Conservation (phyloP, 2,329 filamentous ascomycete species). For the Pseudocercospora ulei region DNA sequence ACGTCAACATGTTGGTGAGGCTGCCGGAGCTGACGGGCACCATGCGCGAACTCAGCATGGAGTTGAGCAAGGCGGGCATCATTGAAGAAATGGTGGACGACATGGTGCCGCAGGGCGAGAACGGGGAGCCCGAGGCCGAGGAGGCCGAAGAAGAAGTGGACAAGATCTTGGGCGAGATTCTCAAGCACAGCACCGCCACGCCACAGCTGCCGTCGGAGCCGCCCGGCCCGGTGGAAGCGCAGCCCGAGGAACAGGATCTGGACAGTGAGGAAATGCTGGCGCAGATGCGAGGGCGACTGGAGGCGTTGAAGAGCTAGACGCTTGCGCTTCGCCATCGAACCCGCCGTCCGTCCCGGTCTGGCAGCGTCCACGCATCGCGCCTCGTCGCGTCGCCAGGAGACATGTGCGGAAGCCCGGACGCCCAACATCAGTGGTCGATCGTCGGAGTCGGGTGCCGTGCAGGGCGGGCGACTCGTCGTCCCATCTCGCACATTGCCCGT, state of each 20-base stretch:
- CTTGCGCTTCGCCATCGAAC: no score
- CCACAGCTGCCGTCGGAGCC: conserved; percentile 43
- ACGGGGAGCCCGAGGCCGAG: conserved; percentile 61
- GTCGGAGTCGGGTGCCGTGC: no score
- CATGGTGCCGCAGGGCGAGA: conserved; percentile 62
- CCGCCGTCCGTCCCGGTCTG: no score
- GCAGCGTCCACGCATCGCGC: no score
- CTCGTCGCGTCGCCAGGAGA: no score
- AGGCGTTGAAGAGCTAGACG: conserved; percentile 78
- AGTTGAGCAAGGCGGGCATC: conserved; percentile 88
- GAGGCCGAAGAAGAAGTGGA: conserved; percentile 78
- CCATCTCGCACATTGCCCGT: no score
- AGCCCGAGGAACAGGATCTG: conserved; percentile 55
- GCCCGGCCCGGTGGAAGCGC: conserved; percentile 45
- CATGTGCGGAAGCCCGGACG: no score
- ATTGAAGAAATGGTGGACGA: conserved; percentile 97
- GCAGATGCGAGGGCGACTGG: conserved; percentile 84
- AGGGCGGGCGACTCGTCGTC: no score
- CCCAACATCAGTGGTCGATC: no score
- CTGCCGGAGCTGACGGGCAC: conserved; percentile 79
- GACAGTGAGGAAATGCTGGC: conserved; percentile 83
- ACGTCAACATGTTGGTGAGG: conserved; percentile 76
- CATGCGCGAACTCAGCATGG: conserved; percentile 77
- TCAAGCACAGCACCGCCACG: conserved; percentile 64
- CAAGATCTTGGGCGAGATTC: conserved; percentile 80